Evolutionary conservation across 2,329 filamentous ascomycete species (phyloP), one percentile per base, ranked within the genome.

Genomic region (Botrytis pseudocinerea): DNA sequence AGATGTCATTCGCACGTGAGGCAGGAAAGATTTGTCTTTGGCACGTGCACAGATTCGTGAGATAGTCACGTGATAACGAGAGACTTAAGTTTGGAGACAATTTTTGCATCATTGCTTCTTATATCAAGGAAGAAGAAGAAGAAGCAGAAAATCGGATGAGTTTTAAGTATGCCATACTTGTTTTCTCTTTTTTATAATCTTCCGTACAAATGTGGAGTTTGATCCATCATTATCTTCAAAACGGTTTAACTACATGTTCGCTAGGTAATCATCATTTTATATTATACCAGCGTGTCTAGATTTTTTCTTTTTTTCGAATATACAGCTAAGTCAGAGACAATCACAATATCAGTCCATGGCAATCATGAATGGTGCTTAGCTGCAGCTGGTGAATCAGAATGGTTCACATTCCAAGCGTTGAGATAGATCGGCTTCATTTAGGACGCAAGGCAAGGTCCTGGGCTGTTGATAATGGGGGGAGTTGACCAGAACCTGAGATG

Each of bases 281-380:
- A n/a, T 2, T 16, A 51, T 1, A n/a, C 25, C 1, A n/a, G 4
- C 25, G 2, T 51, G 48, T 51, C 48, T 51, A 14, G 25, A 14
- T 14, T 12, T n/a, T 0, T n/a, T n/a, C 32, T 16, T 5, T 10
- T n/a, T 16, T 16, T 1, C 12, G 12, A 16, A 16, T n/a, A 25
- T n/a, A 54, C 48, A n/a, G n/a, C 48, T 5, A 5, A 54, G 5
- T n/a, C 5, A 6, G 2, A 54, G 12, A 54, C 12, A 54, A 16
- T n/a, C 25, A 54, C 25, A 54, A n/a, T 2, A n/a, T 54, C 14
- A 1, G 5, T 16, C 10, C 22, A 22, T 61, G 4, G 35, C 2
- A 10, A 5, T 66, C 14, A 2, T 51, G 1, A 20, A 38, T 38
- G 5, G 4, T 51, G 63, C 32, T 35, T 4, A 3, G 8, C 16